A percentile compares a stretch with the other conserved stretches of the same genome.
These are phyloP conservation scores for Thinopyrum obtusiflorum DNA, from an alignment of 202 grass and related monocot genomes.

Conservation along the genomic window DNA sequence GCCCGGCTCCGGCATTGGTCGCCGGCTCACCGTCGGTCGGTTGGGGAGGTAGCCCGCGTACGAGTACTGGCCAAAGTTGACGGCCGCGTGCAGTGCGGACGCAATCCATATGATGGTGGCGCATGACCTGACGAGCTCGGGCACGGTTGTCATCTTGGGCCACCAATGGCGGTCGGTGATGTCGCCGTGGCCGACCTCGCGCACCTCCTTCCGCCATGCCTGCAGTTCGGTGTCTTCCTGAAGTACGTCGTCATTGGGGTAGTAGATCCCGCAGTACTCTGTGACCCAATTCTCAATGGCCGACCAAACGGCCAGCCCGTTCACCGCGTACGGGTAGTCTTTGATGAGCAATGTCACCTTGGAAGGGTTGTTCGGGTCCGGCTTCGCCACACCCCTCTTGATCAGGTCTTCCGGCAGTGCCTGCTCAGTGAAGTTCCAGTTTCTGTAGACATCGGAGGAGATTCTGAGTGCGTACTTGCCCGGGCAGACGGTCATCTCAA, in stretches of 20 bases:
- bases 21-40: too few relatives aligned
- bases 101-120: constrained; percentile 74
- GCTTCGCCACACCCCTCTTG: too few relatives aligned
- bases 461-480: too few relatives aligned
- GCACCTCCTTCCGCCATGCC: too few relatives aligned
- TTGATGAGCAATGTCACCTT: too few relatives aligned
- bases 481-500: too few relatives aligned
- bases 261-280: constrained; percentile 46
- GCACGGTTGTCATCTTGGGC: constrained; percentile 45
- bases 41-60: too few relatives aligned
- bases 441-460: too few relatives aligned
- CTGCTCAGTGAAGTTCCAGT: too few relatives aligned
- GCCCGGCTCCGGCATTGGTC: constrained; percentile 48
- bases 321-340: constrained; percentile 57
- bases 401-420: too few relatives aligned
- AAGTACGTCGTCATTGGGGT: neutral
- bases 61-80: too few relatives aligned
- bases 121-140: constrained; percentile 25
- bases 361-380: too few relatives aligned
- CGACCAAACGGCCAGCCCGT: constrained; percentile 64
- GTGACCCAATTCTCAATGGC: constrained; percentile 70
- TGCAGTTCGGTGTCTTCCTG: constrained; percentile 39
- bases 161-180: constrained; percentile 62
- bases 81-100: constrained; percentile 25
- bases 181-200: constrained; percentile 36